A percentile compares a stretch with the other conserved stretches of the same genome.
phyloP scores from a whole-genome alignment of 129 eudicot species.

The Flaveria brownii region DNA sequence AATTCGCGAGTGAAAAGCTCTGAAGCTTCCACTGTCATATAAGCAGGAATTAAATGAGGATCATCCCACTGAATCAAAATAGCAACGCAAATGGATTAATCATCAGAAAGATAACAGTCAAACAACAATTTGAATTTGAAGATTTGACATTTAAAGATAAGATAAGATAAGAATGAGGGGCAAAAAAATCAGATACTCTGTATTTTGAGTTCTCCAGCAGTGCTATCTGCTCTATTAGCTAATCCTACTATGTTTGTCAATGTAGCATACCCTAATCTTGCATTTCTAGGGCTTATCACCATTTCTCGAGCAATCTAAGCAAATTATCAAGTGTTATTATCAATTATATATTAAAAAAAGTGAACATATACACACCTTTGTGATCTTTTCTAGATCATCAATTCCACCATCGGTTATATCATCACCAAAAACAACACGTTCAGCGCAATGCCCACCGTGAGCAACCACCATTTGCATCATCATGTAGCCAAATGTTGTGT shows the following conservation, averaged over 20 bases:
- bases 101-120: slow-evolving; percentile 10
- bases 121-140: background rate
- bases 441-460: slow-evolving; percentile 99
- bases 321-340: slow-evolving; percentile 10
- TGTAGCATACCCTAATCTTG: slow-evolving; percentile 75
- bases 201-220: slow-evolving; percentile 70
- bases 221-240: slow-evolving; percentile 59
- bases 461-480: slow-evolving; percentile 99
- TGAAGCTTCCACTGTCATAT: slow-evolving; percentile 83
- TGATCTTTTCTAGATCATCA: slow-evolving; percentile 82
- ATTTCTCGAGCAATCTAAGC: slow-evolving; percentile 89
- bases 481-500: slow-evolving; percentile 91
- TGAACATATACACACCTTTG: slow-evolving; percentile 52
- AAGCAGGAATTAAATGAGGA: slow-evolving; percentile 69
- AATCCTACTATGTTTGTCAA: slow-evolving; percentile 77
- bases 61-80: slow-evolving; percentile 76
- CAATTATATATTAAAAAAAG: background rate
- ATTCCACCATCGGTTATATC: slow-evolving; percentile 91
- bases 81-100: background rate
- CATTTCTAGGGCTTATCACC: slow-evolving; percentile 94
- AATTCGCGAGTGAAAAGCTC: slow-evolving; percentile 92
- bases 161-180: background rate
- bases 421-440: slow-evolving; percentile 81
- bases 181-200: slow-evolving; percentile 43
- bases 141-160: background rate